Evolutionary conservation across 768 basidiomycete genomes (phyloP), one percentile per base, ranked within the genome.

Genomic region (Leucocoprinus sp.): DNA sequence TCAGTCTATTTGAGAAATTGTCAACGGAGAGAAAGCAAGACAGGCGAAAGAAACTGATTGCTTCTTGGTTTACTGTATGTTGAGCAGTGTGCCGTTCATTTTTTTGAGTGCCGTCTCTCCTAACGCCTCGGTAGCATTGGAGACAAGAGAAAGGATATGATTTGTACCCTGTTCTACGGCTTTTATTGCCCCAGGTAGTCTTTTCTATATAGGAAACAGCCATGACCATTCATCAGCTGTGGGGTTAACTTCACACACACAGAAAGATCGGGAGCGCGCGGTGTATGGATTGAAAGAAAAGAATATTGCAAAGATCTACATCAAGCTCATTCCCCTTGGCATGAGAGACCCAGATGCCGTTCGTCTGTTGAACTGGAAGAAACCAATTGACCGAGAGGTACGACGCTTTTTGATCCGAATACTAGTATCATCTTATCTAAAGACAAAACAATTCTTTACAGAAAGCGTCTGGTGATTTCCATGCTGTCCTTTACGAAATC

Each of bases 201-300:
- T 23, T 48, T 4, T 37, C 38, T 31, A 15, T 17, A 37, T 24
- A 5, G 31, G n/a, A 18, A 14, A 17, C 26, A 31, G 41, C 35
- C 43, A n/a, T 42, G 24, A 26, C 24, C 15, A 21, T 18, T 15
- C 26, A 18, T 15, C n/a, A 4, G 12, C 37, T 15, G 24, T 15
- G n/a, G 24, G n/a, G 24, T 3, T 21, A n/a, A 15, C 23, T 35
- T 31, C 11, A 43, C 23, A 18, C 11, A n/a, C 48, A 17, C 60
- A 98, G 92, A 89, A 96, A 77, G 96, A 98, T 60, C 76, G 84
- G 26, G 91, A 97, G 51, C 80, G 96, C 43, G 77, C 89, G 0
- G 82, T 93, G 0, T 99, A 98, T 61, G 89, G 92, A 11, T 63
- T 96, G 53, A 99, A 99, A 60, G 96, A 99, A 68, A 87, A 86